A percentile compares a stretch with the other conserved stretches of the same genome.
Evolutionary conservation across 2,329 filamentous ascomycete species (phyloP).

Genomic region (Bipolaris victoriae): DNA sequence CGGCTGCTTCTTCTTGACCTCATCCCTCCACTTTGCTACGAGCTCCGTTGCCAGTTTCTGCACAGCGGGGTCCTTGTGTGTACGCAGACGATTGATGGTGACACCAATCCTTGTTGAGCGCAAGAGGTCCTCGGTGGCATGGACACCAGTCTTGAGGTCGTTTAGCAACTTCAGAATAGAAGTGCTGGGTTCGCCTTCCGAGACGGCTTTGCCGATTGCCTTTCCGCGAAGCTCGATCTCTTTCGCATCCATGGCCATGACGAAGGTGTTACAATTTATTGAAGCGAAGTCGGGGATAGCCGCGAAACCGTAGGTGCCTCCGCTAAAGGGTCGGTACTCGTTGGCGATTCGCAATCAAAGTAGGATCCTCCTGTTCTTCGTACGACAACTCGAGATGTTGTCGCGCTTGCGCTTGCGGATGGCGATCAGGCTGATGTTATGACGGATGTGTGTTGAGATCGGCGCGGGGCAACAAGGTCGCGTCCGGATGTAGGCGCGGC

Average conservation of each 20-base stretch:
- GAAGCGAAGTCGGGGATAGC: background rate
- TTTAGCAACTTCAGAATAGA: slow-evolving; percentile 77
- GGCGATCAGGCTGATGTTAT: slow-evolving; percentile 9
- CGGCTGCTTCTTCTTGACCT: slow-evolving; percentile 64
- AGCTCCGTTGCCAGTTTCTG: slow-evolving; percentile 78
- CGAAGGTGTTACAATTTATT: slow-evolving; percentile 6
- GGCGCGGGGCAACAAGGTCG: slow-evolving; percentile 16
- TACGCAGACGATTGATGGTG: slow-evolving; percentile 82
- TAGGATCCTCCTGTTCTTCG: background rate
- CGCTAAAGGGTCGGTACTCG: background rate
- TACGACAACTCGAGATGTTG: background rate
- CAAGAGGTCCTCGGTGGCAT: slow-evolving; percentile 86
- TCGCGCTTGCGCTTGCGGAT: slow-evolving; percentile 2
- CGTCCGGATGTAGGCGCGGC: slow-evolving; percentile 10
- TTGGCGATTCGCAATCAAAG: background rate
- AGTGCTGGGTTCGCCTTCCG: slow-evolving; percentile 73
- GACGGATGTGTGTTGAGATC: slow-evolving; percentile 5
- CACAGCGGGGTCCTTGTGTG: slow-evolving; percentile 76
- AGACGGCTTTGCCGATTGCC: slow-evolving; percentile 78
- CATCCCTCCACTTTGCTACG: slow-evolving; percentile 84
- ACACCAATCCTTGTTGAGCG: slow-evolving; percentile 92
- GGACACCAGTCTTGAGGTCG: slow-evolving; percentile 78
- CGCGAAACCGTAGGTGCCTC: slow-evolving; percentile 1
- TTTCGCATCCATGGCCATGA: slow-evolving; percentile 73
- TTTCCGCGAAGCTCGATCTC: slow-evolving; percentile 79